phyloP scores from a whole-genome alignment of 768 basidiomycete species.

The Calvatia gigantea region DNA sequence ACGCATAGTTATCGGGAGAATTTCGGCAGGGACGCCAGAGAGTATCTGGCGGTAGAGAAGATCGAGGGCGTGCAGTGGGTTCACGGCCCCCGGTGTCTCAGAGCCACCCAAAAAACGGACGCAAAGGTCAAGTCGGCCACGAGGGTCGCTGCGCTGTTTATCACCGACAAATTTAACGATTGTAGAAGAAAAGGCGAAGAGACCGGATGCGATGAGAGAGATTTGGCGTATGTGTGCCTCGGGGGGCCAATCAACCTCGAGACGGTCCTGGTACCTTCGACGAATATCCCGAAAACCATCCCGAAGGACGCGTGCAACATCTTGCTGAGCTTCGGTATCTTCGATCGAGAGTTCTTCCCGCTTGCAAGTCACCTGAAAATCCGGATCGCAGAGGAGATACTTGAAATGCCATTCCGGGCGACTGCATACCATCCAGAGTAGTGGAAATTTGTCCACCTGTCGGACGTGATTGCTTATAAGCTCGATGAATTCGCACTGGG shows the following conservation, averaged over 20 bases:
- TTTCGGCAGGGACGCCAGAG: no score
- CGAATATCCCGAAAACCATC: not conserved
- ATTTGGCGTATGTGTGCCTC: not conserved
- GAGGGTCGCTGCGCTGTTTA: not conserved
- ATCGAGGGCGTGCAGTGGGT: no score
- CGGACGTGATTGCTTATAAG: no score
- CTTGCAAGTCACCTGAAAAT: not conserved
- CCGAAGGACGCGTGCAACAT: not conserved
- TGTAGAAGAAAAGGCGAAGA: not conserved
- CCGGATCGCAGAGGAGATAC: not conserved
- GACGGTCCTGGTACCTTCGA: not conserved
- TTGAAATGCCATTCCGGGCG: not conserved
- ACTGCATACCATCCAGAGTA: not conserved
- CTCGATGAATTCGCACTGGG: no score
- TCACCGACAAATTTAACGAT: not conserved
- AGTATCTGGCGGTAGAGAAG: no score
- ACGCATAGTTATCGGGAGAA: no score
- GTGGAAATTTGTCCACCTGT: no score
- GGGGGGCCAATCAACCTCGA: not conserved
- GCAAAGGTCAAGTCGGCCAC: not conserved
- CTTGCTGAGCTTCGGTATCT: not conserved
- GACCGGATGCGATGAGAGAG: not conserved
- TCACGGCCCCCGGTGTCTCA: not conserved
- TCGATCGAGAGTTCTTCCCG: not conserved
- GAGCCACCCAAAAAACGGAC: not conserved